Conservation (phyloP, 2,329 filamentous ascomycete species). For the Curvularia sp. region DNA sequence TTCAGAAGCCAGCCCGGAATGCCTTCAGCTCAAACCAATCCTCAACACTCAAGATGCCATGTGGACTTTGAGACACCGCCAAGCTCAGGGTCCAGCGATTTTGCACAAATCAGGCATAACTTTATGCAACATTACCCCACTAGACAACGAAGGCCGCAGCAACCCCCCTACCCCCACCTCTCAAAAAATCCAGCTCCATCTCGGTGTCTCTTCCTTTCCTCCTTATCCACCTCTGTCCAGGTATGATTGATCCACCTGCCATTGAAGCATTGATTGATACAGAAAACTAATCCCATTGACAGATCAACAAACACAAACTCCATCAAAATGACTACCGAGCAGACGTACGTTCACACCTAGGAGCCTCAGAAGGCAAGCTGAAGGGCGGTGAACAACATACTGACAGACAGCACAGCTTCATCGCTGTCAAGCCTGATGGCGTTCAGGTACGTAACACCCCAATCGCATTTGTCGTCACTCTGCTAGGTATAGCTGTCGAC, state of each 20-base stretch:
- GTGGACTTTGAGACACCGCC: slow-evolving; percentile 23
- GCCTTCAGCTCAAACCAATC: slow-evolving; percentile 11
- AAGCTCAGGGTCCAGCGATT: slow-evolving; percentile 17
- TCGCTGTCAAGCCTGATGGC: slow-evolving; percentile 99
- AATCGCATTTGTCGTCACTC: too few relatives aligned
- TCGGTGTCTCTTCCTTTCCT: slow-evolving; percentile 17
- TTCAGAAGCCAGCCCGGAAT: slow-evolving; percentile 30
- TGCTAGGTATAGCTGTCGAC: background rate
- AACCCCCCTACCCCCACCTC: slow-evolving; percentile 34
- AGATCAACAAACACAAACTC: slow-evolving; percentile 44
- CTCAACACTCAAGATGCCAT: slow-evolving; percentile 21
- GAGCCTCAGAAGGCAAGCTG: background rate
- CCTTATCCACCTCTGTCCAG: slow-evolving; percentile 23
- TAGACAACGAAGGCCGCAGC: slow-evolving; percentile 21
- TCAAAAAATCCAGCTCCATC: slow-evolving; percentile 39
- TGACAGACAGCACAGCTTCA: slow-evolving; percentile 74
- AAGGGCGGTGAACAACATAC: slow-evolving; percentile 33
- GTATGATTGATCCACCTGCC: slow-evolving; percentile 40
- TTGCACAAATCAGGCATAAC: slow-evolving; percentile 17
- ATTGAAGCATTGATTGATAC: slow-evolving; percentile 56
- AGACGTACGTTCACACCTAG: slow-evolving; percentile 72
- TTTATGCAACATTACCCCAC: slow-evolving; percentile 21
- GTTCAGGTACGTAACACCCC: slow-evolving; percentile 76
- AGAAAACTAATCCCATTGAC: slow-evolving; percentile 54
- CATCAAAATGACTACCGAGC: slow-evolving; percentile 70